Base-by-base conservation (phyloP, 805 yeast genomes). In the Isabelozyma heimii region DNA sequence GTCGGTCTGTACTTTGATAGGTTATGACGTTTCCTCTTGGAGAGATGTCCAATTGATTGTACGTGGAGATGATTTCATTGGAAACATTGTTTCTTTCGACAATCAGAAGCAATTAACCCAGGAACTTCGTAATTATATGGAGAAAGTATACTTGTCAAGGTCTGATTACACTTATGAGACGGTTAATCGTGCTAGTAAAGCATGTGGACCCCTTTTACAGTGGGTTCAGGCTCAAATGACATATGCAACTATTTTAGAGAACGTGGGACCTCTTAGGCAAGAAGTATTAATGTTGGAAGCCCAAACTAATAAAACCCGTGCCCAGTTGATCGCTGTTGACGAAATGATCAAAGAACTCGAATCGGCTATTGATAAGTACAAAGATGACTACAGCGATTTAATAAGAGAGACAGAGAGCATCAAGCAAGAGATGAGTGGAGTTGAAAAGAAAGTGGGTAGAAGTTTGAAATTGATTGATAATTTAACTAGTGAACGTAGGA, bases 161-260 rank as follows among this genome's bases (percentile, higher is more conserved):
- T 79, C 83, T 0, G 85, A 81, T 45, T 91, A 80, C 62, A 89
- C 80, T 39, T 86, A 69, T 57, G 91, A 85, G 43, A 69, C 87
- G 0, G 96, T 89, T 0, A 81, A 87, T 57, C 73, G 97, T 38
- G 98, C 98, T 4, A 87, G 96, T 65, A 90, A 88, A 60, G 97
- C 97, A 0, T 90, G 97, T 70, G 98, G 97, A 0, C 98, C 98
- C 0, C 69, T 92, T 35, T 60, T 87, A 15, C 84, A 84, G 52
- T 92, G 98, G 98, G 91, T 91, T 0, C 76, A 77, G 47, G 97
- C 98, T 0, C 97, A 92, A 54, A 73, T 91, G n/a, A 71, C 76
- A n/a, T 92, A 86, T 60, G 80, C 92, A 0, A 60, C 80, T 1
- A 86, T 91, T 17, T 68, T 89, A 41, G 86, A 87, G 37, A 79